Percentiles rank a stretch among this genome's conserved stretches.
Conservation (phyloP, 345 rosid genomes). For the Moringa oleifera region DNA sequence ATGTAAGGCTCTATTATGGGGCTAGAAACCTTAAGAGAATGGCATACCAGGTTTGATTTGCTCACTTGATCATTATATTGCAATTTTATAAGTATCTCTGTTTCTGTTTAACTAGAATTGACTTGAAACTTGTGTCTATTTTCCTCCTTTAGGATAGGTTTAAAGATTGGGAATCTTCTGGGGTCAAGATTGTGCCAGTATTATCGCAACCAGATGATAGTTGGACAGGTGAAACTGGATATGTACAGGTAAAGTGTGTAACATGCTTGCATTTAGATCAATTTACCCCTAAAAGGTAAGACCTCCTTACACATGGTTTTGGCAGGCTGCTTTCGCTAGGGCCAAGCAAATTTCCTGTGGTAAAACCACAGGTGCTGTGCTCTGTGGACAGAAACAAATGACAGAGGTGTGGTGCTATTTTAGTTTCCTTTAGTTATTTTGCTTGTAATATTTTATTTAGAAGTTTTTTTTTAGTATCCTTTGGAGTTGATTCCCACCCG, state of each 20-base stretch:
- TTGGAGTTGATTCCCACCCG: too few relatives aligned
- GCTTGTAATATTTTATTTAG: not conserved
- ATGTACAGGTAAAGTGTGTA: constrained; percentile 63
- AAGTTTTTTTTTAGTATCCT: not conserved
- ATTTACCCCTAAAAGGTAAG: constrained; percentile 1
- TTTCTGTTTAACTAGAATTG: not conserved
- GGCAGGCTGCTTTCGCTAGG: constrained; percentile 83
- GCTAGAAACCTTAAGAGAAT: constrained; percentile 88
- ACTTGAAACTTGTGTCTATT: constrained; percentile 9
- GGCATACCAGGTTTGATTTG: constrained; percentile 85
- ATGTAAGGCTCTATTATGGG: constrained; percentile 89
- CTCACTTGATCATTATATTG: constrained; percentile 1
- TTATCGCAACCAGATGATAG: constrained; percentile 75
- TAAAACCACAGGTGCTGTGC: constrained; percentile 62
- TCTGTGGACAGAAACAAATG: constrained; percentile 97
- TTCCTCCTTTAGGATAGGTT: constrained; percentile 63
- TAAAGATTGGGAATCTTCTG: constrained; percentile 84
- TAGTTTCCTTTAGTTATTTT: not conserved
- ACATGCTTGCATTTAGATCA: not conserved
- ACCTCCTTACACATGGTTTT: constrained; percentile 10
- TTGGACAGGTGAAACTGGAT: constrained; percentile 89
- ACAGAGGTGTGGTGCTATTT: constrained; percentile 54
- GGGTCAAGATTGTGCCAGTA: constrained; percentile 82
- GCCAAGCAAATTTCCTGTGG: constrained; percentile 54
- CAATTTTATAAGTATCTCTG: not conserved